These are phyloP conservation scores for Gyromitra esculenta DNA, from an alignment of 2,329 filamentous ascomycete genomes.

Conservation along the genomic window DNA sequence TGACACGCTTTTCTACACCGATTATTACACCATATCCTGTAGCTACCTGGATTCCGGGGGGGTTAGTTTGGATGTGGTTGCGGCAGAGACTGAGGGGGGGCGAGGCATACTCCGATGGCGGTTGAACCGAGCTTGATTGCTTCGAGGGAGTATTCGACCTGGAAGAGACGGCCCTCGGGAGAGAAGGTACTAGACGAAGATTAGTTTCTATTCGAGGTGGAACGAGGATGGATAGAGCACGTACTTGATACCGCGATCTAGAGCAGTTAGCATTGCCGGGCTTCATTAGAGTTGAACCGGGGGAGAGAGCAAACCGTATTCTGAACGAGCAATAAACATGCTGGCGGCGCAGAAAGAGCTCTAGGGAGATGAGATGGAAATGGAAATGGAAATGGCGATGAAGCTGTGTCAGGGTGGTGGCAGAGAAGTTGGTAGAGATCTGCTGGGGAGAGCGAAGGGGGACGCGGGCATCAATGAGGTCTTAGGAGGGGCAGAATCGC, in stretches of 20 bases:
- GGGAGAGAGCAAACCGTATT: conserved; percentile 82
- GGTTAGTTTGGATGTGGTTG: conserved; percentile 24
- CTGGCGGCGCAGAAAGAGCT: conserved; percentile 62
- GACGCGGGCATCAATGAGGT: conserved; percentile 39
- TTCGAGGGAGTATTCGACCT: conserved; percentile 99
- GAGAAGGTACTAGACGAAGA: conserved; percentile 84
- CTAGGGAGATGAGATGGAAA: conserved; percentile 43
- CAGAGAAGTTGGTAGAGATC: conserved; percentile 6
- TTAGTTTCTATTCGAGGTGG: conserved; percentile 53
- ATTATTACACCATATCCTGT: conserved; percentile 95
- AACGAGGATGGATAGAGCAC: conserved; percentile 60
- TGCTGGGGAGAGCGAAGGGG: conserved; percentile 21
- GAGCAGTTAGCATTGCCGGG: conserved; percentile 55
- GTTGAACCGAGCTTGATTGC: conserved; percentile 99
- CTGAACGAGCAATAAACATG: conserved; percentile 99
- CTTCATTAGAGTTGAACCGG: conserved; percentile 37
- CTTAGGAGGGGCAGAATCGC: conserved; percentile 46
- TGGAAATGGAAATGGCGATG: conserved; percentile 16
- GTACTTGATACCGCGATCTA: conserved; percentile 97
- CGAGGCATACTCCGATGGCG: conserved; percentile 80
- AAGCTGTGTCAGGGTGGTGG: not conserved
- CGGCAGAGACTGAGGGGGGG: conserved; percentile 47
- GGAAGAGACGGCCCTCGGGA: conserved; percentile 98
- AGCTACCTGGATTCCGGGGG: conserved; percentile 69
- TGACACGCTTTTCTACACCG: conserved; percentile 98